Conservation (phyloP, 352 stramenopile genomes). For the Phytophthora rubi region DNA sequence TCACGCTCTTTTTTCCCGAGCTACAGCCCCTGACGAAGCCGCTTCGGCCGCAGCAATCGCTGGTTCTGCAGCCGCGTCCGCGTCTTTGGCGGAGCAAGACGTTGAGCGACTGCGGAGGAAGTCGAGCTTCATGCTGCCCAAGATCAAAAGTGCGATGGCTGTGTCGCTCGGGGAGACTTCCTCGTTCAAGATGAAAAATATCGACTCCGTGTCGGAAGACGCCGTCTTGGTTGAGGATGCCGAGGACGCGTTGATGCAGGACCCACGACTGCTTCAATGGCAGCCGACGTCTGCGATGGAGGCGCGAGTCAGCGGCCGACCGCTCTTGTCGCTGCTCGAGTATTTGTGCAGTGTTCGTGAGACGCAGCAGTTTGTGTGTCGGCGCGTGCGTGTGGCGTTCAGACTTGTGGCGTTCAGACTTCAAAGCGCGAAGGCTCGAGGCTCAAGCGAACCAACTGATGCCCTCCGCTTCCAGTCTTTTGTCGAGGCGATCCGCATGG, state of each 20-base stretch:
- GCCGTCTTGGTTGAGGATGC: conserved; percentile 31
- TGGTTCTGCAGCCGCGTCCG: conserved; percentile 28
- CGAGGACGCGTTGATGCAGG: conserved; percentile 30
- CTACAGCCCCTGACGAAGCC: conserved; percentile 16
- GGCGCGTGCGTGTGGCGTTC: conserved; percentile 61
- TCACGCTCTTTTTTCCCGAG: conserved; percentile 44
- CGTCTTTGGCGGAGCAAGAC: conserved; percentile 31
- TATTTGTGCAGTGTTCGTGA: conserved; percentile 56
- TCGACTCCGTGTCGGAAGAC: conserved; percentile 25
- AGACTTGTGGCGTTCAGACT: conserved; percentile 3
- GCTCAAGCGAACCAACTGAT: not conserved
- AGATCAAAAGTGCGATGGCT: conserved; percentile 36
- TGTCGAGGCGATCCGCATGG: conserved; percentile 46
- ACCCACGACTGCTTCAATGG: conserved; percentile 62
- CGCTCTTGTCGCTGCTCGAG: conserved; percentile 55
- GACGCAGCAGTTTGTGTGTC: conserved; percentile 63
- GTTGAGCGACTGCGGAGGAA: conserved; percentile 41
- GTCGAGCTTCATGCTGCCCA: conserved; percentile 55
- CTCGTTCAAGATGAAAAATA: conserved; percentile 1
- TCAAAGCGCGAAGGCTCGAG: conserved; percentile 25
- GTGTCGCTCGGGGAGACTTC: conserved; percentile 6
- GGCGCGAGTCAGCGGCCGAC: conserved; percentile 35
- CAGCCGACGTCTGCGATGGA: conserved; percentile 53
- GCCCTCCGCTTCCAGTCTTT: conserved; percentile 44
- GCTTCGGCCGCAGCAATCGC: conserved; percentile 25